Evolutionary conservation across 2,329 filamentous ascomycete genomes (phyloP).

Genomic region (Fusarium vanettenii): DNA sequence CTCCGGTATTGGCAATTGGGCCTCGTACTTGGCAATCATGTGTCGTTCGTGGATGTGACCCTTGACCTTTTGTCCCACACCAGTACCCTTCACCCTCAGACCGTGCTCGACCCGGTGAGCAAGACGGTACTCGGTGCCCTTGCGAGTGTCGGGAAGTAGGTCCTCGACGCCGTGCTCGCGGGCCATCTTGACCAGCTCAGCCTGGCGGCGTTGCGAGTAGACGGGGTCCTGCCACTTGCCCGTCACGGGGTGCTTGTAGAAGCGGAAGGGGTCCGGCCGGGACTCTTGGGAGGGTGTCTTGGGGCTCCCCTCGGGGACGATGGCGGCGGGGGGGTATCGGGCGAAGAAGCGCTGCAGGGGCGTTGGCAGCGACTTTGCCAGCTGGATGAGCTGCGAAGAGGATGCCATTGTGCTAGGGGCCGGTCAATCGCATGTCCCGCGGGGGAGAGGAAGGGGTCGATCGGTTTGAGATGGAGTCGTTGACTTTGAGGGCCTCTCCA

Average conservation of each 20-base stretch:
- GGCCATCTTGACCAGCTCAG: conserved; percentile 89
- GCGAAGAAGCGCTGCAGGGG: conserved; percentile 89
- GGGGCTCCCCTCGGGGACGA: conserved; percentile 60
- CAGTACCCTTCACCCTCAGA: conserved; percentile 89
- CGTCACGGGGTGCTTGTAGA: conserved; percentile 81
- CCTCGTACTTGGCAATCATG: conserved; percentile 76
- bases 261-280: conserved; percentile 83
- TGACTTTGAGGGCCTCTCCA: conserved; percentile 13
- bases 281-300: conserved; percentile 65
- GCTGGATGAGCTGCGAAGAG: conserved; percentile 58
- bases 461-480: neutral
- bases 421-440: conserved; percentile 27
- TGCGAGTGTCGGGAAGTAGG: conserved; percentile 79
- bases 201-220: conserved; percentile 87
- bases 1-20: neutral
- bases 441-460: neutral
- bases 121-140: conserved; percentile 79
- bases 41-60: conserved; percentile 93
- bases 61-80: conserved; percentile 93
- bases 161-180: conserved; percentile 82
- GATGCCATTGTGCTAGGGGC: conserved; percentile 49
- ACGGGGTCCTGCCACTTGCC: conserved; percentile 86
- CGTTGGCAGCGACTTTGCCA: conserved; percentile 79
- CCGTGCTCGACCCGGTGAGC: conserved; percentile 81
- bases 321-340: conserved; percentile 81